These are phyloP conservation scores for Populus hybrid DNA, from an alignment of 441 rosid species.

Conservation along the genomic window DNA sequence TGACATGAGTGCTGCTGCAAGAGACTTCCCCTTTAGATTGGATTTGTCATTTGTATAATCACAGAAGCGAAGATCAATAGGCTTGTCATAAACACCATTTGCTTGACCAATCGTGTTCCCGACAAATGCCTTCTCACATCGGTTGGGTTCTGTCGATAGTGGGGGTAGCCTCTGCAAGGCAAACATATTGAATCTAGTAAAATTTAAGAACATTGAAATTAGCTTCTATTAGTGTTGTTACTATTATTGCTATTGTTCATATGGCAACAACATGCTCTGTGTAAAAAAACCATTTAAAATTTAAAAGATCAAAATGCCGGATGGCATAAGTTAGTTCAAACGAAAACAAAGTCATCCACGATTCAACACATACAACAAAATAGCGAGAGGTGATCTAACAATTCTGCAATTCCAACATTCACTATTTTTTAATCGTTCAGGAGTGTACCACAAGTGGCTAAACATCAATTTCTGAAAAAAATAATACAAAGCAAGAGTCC, in stretches of 20 bases:
- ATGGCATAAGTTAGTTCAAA: neutral
- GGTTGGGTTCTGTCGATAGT: conserved; percentile 74
- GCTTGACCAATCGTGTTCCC: conserved; percentile 97
- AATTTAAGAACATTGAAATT: neutral
- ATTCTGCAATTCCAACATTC: neutral
- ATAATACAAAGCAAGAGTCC: neutral
- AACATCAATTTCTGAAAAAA: neutral
- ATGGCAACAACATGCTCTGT: neutral
- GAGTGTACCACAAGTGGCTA: neutral
- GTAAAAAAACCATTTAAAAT: neutral
- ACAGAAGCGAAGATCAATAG: conserved; percentile 87
- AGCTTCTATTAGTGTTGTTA: neutral
- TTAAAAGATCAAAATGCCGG: neutral
- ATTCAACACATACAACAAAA: neutral
- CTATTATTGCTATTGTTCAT: neutral
- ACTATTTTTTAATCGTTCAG: neutral
- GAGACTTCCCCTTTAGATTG: conserved; percentile 87
- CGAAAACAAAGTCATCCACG: no score
- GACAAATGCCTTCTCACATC: conserved; percentile 78
- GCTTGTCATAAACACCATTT: conserved; percentile 92
- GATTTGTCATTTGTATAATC: conserved; percentile 78
- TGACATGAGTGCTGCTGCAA: conserved; percentile 89
- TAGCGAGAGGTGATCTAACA: neutral
- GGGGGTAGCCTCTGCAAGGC: conserved; percentile 81
- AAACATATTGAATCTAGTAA: conserved; percentile 18